A percentile compares a stretch with the other conserved stretches of the same genome.
These are phyloP conservation scores for Moniliella sp. DNA, from an alignment of 1,284 basidiomycete genomes.

Conservation along the genomic window DNA sequence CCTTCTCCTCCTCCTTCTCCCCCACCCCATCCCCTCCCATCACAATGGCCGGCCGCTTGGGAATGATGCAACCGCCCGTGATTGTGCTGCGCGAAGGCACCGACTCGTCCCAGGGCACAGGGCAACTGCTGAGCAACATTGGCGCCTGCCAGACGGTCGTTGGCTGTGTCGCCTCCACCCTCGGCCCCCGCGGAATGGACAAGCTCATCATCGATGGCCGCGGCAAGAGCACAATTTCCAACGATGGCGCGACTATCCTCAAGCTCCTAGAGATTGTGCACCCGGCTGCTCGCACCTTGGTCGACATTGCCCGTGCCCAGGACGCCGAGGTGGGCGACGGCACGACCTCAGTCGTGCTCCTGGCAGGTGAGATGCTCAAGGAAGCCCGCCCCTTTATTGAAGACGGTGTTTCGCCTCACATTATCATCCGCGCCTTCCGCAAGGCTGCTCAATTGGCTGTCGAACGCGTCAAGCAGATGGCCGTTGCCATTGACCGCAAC, in stretches of 20 bases:
- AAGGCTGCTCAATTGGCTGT: constrained; percentile 57
- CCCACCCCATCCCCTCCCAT: constrained; percentile 1
- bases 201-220: constrained; percentile 52
- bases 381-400: constrained; percentile 78
- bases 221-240: constrained; percentile 86
- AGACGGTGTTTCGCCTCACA: constrained; percentile 87
- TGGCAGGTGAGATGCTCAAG: constrained; percentile 83
- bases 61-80: constrained; percentile 20
- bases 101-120: constrained; percentile 85
- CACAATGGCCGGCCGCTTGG: constrained; percentile 5
- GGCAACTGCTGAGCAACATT: constrained; percentile 84
- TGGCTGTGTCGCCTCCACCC: constrained; percentile 48
- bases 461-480: constrained; percentile 66
- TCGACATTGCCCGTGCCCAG: constrained; percentile 90
- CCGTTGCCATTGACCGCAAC: constrained; percentile 66
- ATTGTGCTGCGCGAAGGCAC: constrained; percentile 48
- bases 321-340: constrained; percentile 97
- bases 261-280: constrained; percentile 93
- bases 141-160: constrained; percentile 35
- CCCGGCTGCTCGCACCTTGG: constrained; percentile 80
- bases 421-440: constrained; percentile 88
- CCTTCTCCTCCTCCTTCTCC: too few species aligned
- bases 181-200: constrained; percentile 97
- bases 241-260: constrained; percentile 92
- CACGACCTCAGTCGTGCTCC: constrained; percentile 78